These are phyloP conservation scores for Kodamaea nitidulidarum DNA, from an alignment of 805 yeast species.

Conservation along the genomic window DNA sequence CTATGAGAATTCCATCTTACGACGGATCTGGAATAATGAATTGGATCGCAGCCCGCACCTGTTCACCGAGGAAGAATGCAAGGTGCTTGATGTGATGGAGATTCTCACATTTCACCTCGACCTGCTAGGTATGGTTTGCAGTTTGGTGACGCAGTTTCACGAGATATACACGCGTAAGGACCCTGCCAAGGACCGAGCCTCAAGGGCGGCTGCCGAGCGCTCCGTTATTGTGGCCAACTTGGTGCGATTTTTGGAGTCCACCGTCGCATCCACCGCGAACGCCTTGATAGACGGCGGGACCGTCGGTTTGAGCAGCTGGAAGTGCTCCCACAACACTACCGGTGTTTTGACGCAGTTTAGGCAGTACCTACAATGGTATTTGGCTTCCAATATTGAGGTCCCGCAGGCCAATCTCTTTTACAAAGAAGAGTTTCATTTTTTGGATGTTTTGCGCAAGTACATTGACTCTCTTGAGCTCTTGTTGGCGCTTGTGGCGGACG, in stretches of 20 bases:
- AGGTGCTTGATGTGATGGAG: conserved; percentile 16
- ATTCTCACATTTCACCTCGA: conserved; percentile 16
- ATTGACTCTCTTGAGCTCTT: conserved; percentile 9
- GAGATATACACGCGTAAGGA: conserved; percentile 1
- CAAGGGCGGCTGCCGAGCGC: too few relatives aligned
- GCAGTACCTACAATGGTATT: conserved; percentile 1
- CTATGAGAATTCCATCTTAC: conserved; percentile 15
- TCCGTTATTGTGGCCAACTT: background rate
- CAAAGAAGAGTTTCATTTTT: conserved; percentile 12
- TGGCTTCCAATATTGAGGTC: background rate
- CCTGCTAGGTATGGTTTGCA: conserved; percentile 7
- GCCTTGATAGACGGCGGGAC: conserved; percentile 8
- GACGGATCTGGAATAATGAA: conserved; percentile 14
- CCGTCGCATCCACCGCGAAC: conserved; percentile 2
- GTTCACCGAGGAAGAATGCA: conserved; percentile 15
- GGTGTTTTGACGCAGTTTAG: conserved; percentile 4
- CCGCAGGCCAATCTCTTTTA: conserved; percentile 4
- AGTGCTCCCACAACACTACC: background rate
- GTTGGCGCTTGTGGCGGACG: conserved; percentile 4
- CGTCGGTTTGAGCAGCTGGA: conserved; percentile 8
- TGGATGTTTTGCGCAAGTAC: conserved; percentile 9
- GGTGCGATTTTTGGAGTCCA: conserved; percentile 2
- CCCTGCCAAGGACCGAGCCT: background rate
- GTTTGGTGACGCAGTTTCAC: conserved; percentile 5
- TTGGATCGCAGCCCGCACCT: conserved; percentile 12